A percentile compares a stretch with the other conserved stretches of the same genome.
Evolutionary conservation across 768 basidiomycete genomes (phyloP).

Genomic region (Roridomyces roridus): DNA sequence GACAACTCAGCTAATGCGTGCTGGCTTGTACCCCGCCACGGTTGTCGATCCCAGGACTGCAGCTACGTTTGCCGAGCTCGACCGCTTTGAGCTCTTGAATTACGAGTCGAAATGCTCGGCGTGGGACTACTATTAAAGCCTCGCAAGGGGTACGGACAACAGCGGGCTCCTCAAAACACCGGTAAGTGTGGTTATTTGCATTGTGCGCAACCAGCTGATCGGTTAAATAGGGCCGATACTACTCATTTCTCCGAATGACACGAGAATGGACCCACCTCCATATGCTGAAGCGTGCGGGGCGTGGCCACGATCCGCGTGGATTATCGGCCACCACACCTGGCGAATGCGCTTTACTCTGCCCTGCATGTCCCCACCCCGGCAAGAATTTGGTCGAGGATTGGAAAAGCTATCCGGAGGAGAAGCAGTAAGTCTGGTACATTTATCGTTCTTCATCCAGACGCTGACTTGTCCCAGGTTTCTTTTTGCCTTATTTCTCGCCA

Average conservation of each 20-base stretch:
- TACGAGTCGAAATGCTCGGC: constrained; percentile 37
- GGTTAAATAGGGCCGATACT: constrained; percentile 16
- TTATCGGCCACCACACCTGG: constrained; percentile 1
- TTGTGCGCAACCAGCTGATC: background rate
- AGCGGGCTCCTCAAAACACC: constrained; percentile 20
- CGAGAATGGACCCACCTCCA: constrained; percentile 18
- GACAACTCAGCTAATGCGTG: constrained; percentile 38
- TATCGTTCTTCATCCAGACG: no score
- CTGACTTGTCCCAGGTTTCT: constrained; percentile 22
- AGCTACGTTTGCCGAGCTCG: constrained; percentile 34
- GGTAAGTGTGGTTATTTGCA: constrained; percentile 12
- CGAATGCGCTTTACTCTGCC: constrained; percentile 22
- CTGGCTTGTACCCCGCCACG: constrained; percentile 37
- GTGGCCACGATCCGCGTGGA: constrained; percentile 2
- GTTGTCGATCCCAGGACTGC: constrained; percentile 31
- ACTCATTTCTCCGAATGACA: constrained; percentile 10
- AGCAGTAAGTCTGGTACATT: constrained; percentile 27
- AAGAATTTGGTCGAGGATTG: constrained; percentile 33
- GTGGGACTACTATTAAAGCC: constrained; percentile 35
- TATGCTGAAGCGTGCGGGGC: constrained; percentile 18
- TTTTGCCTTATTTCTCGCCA: constrained; percentile 26
- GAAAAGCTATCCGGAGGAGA: constrained; percentile 11
- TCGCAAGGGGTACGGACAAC: constrained; percentile 35
- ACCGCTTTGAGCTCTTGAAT: constrained; percentile 36
- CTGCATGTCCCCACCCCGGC: constrained; percentile 32